Evolutionary conservation across 129 eudicot genomes (phyloP), one percentile per base, ranked within the genome.

Genomic region (Flaveria brownii): DNA sequence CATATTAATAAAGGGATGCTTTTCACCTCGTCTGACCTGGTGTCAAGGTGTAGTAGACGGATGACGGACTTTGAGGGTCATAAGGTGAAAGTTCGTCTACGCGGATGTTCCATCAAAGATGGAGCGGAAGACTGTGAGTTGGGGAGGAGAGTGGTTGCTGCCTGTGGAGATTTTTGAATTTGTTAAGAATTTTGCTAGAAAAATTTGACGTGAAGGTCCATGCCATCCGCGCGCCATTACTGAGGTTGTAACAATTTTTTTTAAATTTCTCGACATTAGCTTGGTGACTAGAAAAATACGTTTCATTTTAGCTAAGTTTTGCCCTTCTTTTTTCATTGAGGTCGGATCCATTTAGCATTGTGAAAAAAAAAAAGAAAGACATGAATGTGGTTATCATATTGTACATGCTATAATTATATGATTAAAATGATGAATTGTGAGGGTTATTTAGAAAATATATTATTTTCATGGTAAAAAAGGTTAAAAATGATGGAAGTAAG

Each of bases 401-500:
- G 10, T 18, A 57, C 0, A 57, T 9, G 14, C 33, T 18, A 57
- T 11, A 16, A 22, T 20, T 57, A 9, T 22, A 57, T 22, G 64
- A 50, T 10, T 59, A 59, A 8, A 22, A 22, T 57, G 64, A 57
- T 57, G 39, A 25, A 23, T 25, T 60, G 12, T 8, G 67, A 61
- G 18, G 67, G 8, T 26, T 25, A 13, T 3, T 12, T 25, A 4
- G 41, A 25, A 25, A 26, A 26, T 61, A 14, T 28, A 46, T 43
- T 5, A 59, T 41, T 77, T 17, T 10, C 49, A 12, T 77, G 25
- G 69, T 72, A 52, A 68, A 51, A 66, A 66, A 42, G 39, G 33
- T 72, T 23, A 43, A 73, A 74, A 80, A 14, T 63, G 68, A 39
- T 79, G 36, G 55, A 65, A 79, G 68, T 63, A 61, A 16, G 46